phyloP scores from a whole-genome alignment of 2,329 filamentous ascomycete species.

The Colletotrichum sp. region DNA sequence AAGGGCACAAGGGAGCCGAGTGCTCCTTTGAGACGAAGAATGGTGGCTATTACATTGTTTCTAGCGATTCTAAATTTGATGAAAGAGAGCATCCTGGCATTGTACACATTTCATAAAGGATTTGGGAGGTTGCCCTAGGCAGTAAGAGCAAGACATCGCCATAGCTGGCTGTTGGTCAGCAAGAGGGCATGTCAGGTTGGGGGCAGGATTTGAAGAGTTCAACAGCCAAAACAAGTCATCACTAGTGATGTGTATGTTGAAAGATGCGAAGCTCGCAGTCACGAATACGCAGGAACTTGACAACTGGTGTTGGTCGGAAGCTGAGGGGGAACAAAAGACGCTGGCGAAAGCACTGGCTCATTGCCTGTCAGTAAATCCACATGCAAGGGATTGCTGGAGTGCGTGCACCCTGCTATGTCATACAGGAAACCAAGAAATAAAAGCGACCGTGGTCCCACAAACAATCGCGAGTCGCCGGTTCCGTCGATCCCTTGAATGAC shows the following conservation, averaged over 20 bases:
- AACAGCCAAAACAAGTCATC: neutral
- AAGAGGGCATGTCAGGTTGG: neutral
- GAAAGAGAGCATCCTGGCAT: neutral
- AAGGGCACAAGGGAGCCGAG: neutral
- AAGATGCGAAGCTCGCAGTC: neutral
- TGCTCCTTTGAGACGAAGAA: neutral
- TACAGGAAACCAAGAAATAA: neutral
- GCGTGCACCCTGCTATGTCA: neutral
- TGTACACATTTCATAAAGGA: rapidly evolving
- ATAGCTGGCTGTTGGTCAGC: rapidly evolving
- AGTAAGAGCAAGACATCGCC: neutral
- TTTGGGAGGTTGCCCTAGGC: too few species aligned
- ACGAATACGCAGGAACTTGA: rapidly evolving
- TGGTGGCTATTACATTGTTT: neutral
- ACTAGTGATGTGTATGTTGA: neutral
- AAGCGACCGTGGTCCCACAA: neutral
- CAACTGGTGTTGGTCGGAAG: too few species aligned
- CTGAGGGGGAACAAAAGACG: neutral
- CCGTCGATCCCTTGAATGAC: neutral
- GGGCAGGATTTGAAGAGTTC: neutral
- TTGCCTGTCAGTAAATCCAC: neutral
- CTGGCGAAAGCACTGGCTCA: neutral
- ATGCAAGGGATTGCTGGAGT: neutral
- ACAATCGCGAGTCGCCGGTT: neutral
- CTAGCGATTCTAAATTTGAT: neutral